Evolutionary conservation across 1,139 yeast species (phyloP), one percentile per base, ranked within the genome.

Genomic region (Suhomyces wounanorum): DNA sequence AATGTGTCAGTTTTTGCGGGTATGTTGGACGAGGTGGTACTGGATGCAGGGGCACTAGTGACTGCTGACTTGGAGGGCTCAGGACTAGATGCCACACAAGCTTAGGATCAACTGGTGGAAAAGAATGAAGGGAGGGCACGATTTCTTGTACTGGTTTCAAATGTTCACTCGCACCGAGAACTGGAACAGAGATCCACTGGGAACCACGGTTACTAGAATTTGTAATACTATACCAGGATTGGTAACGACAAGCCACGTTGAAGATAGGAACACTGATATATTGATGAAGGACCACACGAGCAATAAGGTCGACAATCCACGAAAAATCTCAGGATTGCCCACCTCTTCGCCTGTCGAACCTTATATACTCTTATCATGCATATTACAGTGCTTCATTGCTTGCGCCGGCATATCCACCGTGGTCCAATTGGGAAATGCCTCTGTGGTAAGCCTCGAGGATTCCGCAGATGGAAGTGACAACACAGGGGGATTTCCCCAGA

Each of bases 371-470:
- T 26, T 40, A 40, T 40, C 42, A 28, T 28, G 21, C 42, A 25
- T 14, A 8, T 10, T 17, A n/a, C 42, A 40, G 42, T 40, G 42
- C 42, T 40, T 3, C 42, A 40, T 40, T 40, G 42, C 42, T 37
- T 40, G 42, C 42, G 42, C 42, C 42, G 30, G 42, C 18, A 17
- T 16, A 25, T 16, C 33, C 33, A 26, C 18, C 10, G 17, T 9
- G 14, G 35, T 10, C 42, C 18, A 40, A 25, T 40, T 14, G 33
- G 21, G 33, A 16, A 16, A 28, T n/a, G 5, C 3, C n/a, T 6
- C 7, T 10, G n/a, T 17, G 10, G 10, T 25, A 40, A 40, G 42
- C 42, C 42, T 21, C 42, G 42, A 17, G 37, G 17, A 14, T 33
- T 14, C 37, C 37, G 14, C n/a, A 30, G 33, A 30, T 30, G 33